A percentile compares a stretch with the other conserved stretches of the same genome.
phyloP scores from a whole-genome alignment of 2,329 filamentous ascomycete genomes.

The Colletotrichum noveboracense region DNA sequence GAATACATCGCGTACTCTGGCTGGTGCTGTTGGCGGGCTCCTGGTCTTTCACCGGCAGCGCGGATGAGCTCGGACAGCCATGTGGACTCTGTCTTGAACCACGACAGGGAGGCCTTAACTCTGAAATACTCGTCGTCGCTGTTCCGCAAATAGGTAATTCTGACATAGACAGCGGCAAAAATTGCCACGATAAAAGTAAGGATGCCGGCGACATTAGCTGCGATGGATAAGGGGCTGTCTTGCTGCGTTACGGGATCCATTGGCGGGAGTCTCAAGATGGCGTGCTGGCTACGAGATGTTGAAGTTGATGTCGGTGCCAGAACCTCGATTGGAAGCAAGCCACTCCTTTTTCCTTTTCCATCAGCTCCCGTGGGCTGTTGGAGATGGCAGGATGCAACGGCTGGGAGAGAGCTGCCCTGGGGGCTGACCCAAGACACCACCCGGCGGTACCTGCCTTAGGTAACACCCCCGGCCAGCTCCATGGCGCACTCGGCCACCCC shows the following conservation, averaged over 20 bases:
- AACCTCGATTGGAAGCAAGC: not conserved
- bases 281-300: not conserved
- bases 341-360: not conserved
- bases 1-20: conserved; percentile 52
- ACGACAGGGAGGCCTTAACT: conserved; percentile 50
- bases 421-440: not conserved
- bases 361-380: not conserved
- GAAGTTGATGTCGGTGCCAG: not conserved
- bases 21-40: conserved; percentile 19
- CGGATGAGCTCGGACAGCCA: conserved; percentile 49
- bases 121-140: conserved; percentile 52
- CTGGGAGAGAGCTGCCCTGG: not conserved
- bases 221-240: conserved; percentile 51
- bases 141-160: conserved; percentile 49
- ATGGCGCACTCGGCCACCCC: not conserved
- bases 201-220: conserved; percentile 48
- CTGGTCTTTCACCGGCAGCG: conserved; percentile 23
- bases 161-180: conserved; percentile 45
- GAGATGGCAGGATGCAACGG: not conserved
- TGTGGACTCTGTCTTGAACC: conserved; percentile 54
- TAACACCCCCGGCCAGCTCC: not conserved
- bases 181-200: conserved; percentile 54
- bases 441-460: not conserved
- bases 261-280: not conserved
- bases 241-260: conserved; percentile 21